Base-by-base conservation (phyloP, 495 filamentous ascomycete genomes). In the Aspergillus wentii region DNA sequence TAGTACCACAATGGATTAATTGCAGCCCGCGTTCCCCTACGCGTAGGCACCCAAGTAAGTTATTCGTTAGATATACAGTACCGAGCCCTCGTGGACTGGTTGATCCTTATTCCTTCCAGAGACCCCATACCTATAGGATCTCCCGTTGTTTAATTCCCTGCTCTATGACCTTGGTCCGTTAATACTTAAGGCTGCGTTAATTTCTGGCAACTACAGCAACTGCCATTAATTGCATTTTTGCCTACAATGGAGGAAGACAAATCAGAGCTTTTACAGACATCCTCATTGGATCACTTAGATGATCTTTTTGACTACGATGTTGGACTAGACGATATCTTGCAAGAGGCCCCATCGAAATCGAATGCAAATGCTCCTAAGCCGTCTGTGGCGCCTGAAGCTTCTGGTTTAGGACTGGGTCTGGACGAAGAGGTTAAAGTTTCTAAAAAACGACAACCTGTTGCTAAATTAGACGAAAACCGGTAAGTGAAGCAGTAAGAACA, bases 391-490 rank as follows among this genome's bases (percentile, higher is more conserved):
- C 71, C 44, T 3, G 56, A 62, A 35, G 44, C 51, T 16, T 35
- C 56, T 15, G 49, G 52, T 5, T 39, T 68, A 14, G 48, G 59
- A 3, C 56, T 94, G 15, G 88, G 88, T 6, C 78, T 95, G 30
- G 91, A 97, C 40, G 82, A 91, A 46, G 87, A 95, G 49, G 74
- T 99, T 44, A 83, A 84, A 45, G 68, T 95, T 7, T 74, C 71
- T 4, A 91, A 82, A 60, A 85, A 82, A 52, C 72, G 87, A 46
- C 76, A 68, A 14, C 84, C 86, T 5, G 66, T 76, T 36, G 83
- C 89, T 1, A 99, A 95, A 59, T 62, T 99, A 30, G 94, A 98
- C 53, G 88, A 94, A 46, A 56, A 64, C 27, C 75, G 83, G 84
- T 88, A 55, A 40, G 68, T 44, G 19, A 17, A 30, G 9, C 14